These are phyloP conservation scores for Aspergillus ochraceus DNA, from an alignment of 2,329 filamentous ascomycete species.

Conservation along the genomic window DNA sequence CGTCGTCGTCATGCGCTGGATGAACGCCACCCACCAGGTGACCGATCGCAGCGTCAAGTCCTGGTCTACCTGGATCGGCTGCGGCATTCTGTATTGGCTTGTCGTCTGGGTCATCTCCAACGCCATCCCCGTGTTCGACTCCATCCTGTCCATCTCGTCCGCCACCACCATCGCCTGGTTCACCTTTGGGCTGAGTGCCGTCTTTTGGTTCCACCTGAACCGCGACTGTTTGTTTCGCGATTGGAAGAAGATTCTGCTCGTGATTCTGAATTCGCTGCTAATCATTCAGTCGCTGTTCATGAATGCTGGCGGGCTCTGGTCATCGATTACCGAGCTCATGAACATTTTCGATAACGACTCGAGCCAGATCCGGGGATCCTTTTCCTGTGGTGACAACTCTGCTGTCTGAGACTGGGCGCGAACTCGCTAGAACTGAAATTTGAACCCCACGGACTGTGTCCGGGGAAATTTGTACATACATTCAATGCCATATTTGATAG, in stretches of 20 bases:
- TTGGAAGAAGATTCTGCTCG: constrained; percentile 29
- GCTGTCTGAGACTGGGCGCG: background rate
- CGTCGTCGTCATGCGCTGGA: constrained; percentile 59
- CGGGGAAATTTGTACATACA: background rate
- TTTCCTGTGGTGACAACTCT: background rate
- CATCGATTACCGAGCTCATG: background rate
- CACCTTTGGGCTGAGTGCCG: constrained; percentile 40
- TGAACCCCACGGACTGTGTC: background rate
- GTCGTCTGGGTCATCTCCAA: constrained; percentile 67
- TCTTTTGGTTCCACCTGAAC: constrained; percentile 40
- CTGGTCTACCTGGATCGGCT: constrained; percentile 52
- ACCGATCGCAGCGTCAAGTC: constrained; percentile 54
- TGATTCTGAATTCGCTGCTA: constrained; percentile 19
- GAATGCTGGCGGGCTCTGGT: background rate
- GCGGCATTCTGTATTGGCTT: constrained; percentile 57
- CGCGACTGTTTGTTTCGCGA: constrained; percentile 31
- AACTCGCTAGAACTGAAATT: too few relatives aligned
- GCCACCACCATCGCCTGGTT: constrained; percentile 59
- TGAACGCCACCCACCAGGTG: background rate
- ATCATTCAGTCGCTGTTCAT: background rate
- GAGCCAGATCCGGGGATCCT: background rate
- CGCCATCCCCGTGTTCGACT: constrained; percentile 63
- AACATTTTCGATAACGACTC: background rate
- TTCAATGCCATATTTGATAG: background rate
- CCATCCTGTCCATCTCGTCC: constrained; percentile 21